A percentile compares a stretch with the other conserved stretches of the same genome.
phyloP scores from a whole-genome alignment of 164 flowering plant genomes.

The Stephania yunnanensis region DNA sequence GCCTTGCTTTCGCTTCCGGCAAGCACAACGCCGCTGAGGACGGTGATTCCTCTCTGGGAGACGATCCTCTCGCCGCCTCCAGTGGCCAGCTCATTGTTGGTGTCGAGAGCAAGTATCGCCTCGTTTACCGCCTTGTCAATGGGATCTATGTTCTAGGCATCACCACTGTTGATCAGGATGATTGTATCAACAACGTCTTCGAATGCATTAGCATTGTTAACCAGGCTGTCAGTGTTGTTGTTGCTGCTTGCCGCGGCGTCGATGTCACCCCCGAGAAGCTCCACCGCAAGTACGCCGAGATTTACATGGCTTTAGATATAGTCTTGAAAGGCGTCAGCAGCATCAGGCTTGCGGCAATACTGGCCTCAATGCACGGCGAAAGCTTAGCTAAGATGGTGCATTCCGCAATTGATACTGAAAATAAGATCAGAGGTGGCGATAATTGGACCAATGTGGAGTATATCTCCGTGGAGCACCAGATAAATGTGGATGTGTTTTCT shows the following conservation, averaged over 20 bases:
- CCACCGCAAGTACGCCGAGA: constrained; percentile 70
- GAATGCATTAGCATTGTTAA: constrained; percentile 87
- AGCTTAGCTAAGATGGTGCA: constrained; percentile 92
- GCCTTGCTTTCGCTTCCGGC: constrained; percentile 47
- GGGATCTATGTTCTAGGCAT: constrained; percentile 78
- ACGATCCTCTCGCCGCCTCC: constrained; percentile 89
- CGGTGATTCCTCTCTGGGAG: constrained; percentile 53
- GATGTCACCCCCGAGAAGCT: constrained; percentile 95
- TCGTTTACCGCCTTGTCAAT: constrained; percentile 84
- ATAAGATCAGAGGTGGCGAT: constrained; percentile 78
- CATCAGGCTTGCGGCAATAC: constrained; percentile 75
- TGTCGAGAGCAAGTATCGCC: constrained; percentile 77
- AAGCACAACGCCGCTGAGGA: constrained; percentile 23
- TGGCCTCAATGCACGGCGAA: constrained; percentile 85
- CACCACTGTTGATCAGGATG: constrained; percentile 66
- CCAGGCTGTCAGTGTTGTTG: constrained; percentile 83
- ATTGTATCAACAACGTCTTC: constrained; percentile 61
- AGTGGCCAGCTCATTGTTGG: constrained; percentile 92
- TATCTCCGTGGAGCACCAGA: constrained; percentile 50
- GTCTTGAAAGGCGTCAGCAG: constrained; percentile 76
- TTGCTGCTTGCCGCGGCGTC: constrained; percentile 93
- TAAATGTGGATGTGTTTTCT: constrained; percentile 53
- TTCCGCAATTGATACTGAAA: constrained; percentile 71
- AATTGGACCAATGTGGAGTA: constrained; percentile 54
- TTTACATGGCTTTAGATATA: constrained; percentile 88